Evolutionary conservation across 1,284 basidiomycete genomes (phyloP).

Genomic region (Puccinia horiana): DNA sequence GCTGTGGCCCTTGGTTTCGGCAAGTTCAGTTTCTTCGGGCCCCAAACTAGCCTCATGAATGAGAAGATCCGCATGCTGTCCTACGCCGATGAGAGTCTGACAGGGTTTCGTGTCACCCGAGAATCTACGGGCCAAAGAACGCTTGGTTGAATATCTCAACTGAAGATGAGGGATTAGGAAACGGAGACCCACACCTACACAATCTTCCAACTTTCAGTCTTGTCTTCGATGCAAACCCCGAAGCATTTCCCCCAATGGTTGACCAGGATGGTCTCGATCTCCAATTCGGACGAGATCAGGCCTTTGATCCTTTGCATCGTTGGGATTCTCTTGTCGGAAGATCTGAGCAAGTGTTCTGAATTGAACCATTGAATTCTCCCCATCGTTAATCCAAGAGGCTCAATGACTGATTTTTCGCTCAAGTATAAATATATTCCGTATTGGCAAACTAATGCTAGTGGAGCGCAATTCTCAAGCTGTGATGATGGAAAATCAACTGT

Average conservation of each 20-base stretch:
- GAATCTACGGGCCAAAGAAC: conserved; percentile 57
- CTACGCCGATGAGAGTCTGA: conserved; percentile 69
- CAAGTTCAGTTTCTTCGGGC: conserved; percentile 64
- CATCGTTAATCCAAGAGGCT: conserved; percentile 20
- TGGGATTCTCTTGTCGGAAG: conserved; percentile 1
- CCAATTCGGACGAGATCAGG: conserved; percentile 10
- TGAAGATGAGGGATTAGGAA: background rate
- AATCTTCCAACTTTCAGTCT: conserved; percentile 40
- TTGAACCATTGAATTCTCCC: conserved; percentile 31
- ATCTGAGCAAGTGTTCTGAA: conserved; percentile 22
- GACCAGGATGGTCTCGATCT: conserved; percentile 37
- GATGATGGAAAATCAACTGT: background rate
- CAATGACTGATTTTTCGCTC: conserved; percentile 28
- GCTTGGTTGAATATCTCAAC: background rate
- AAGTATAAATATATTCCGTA: conserved; percentile 48
- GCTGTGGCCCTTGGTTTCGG: conserved; percentile 43
- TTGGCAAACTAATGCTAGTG: conserved; percentile 38
- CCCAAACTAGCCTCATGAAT: conserved; percentile 93
- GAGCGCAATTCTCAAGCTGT: conserved; percentile 16
- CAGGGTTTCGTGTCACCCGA: conserved; percentile 88
- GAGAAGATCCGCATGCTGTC: conserved; percentile 72
- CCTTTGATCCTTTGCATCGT: background rate
- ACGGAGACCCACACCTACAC: conserved; percentile 42
- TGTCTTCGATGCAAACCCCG: conserved; percentile 27
- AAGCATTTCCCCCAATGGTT: conserved; percentile 47